Base-by-base conservation (phyloP, 768 basidiomycete genomes). In the Postia placenta region DNA sequence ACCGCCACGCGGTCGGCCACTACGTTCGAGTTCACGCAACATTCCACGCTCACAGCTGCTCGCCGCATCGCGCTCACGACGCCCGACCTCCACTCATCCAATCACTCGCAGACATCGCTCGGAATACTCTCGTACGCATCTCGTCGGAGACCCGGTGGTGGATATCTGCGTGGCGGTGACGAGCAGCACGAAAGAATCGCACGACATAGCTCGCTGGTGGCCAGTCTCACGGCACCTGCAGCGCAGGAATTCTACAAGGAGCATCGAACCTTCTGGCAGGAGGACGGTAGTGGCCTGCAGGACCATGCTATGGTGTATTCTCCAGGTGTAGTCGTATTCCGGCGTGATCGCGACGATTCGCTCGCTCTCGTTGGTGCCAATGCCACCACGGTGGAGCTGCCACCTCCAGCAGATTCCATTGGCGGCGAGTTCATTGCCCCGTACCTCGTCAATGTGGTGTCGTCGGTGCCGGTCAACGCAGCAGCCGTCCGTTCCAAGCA, bases 231-330 rank as follows among this genome's bases (percentile, higher is more conserved):
- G 47, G 55, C 66, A 11, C 52, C 61, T 17, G 63, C 60, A 5
- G 72, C 62, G 23, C 60, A 59, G 47, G 59, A 64, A 24, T 75
- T 76, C 52, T 76, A 75, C 58, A 51, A 59, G 28, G 67, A 69
- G 48, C 73, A 74, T 54, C 61, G 54, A 49, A 61, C 59, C 4
- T 69, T 64, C 45, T 51, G 62, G 15, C 57, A 43, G 7, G 59
- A 58, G 1, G 71, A 73, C 35, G 71, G 71, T 25, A 69, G 65
- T 17, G 73, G 72, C 22, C 53, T 74, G 19, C 65, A 71, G n/a
- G 73, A 74, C 48, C 73, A 75, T 45, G 69, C 74, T 15, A 71
- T 75, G 65, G 66, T 76, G 28, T 76, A 73, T 56, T 69, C 69
- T 27, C 74, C 74, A 7, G 65, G 65, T 14, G 68, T 76, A 23